Percentiles rank a stretch among this genome's conserved stretches.
Evolutionary conservation across 371 early-diverging fungal genomes (phyloP).

Genomic region (Haplosporangium sp.): DNA sequence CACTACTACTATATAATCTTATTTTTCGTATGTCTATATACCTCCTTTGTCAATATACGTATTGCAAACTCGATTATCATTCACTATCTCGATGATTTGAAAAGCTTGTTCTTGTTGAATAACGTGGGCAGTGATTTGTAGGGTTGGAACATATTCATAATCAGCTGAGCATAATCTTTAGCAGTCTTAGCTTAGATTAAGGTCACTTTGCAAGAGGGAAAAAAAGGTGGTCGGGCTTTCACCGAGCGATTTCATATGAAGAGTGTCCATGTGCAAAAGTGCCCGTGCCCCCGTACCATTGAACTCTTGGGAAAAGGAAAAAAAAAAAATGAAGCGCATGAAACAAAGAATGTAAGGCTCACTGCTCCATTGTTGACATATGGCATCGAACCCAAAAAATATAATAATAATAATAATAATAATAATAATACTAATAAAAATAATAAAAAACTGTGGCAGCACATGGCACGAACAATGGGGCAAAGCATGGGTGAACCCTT

Average conservation of each 20-base stretch:
- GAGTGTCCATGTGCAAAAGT: conserved; percentile 1
- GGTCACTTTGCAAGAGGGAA: no score
- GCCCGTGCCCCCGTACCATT: conserved; percentile 9
- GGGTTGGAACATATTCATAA: no score
- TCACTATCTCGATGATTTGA: no score
- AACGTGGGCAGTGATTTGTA: no score
- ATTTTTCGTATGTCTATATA: neutral
- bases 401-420: neutral
- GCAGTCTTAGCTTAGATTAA: no score
- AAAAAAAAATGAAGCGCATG: no score
- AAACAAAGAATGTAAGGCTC: no score
- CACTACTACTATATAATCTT: neutral
- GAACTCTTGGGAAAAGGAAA: neutral
- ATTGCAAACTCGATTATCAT: no score
- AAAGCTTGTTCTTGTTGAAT: no score
- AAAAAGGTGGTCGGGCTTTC: no score
- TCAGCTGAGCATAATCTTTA: no score
- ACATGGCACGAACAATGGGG: neutral
- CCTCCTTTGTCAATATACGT: neutral
- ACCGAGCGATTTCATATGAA: no score
- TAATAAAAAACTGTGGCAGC: neutral
- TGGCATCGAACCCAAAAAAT: conserved; percentile 31
- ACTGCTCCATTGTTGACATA: conserved; percentile 13
- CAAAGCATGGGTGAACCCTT: neutral
- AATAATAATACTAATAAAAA: conserved; percentile 5